These are phyloP conservation scores for Ophiostoma ips DNA, from an alignment of 2,329 filamentous ascomycete genomes.

Conservation along the genomic window DNA sequence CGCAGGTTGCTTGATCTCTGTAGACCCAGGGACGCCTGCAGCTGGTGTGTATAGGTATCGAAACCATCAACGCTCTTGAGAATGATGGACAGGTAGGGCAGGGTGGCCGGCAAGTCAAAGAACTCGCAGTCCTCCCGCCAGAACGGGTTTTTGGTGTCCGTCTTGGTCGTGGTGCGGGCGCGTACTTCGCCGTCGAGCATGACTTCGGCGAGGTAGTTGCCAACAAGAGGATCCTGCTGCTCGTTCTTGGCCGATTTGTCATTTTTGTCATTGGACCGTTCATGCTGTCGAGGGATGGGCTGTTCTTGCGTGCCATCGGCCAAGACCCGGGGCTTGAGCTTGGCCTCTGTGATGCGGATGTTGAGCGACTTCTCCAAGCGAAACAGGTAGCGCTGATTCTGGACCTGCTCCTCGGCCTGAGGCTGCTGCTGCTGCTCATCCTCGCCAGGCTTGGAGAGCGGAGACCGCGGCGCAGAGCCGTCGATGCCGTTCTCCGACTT, in stretches of 20 bases:
- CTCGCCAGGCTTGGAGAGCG: neutral
- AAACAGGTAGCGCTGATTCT: slow-evolving; percentile 32
- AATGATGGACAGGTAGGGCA: slow-evolving; percentile 56
- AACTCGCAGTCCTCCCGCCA: slow-evolving; percentile 77
- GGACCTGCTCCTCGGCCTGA: neutral
- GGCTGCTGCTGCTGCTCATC: neutral
- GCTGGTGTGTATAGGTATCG: slow-evolving; percentile 31
- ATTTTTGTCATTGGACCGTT: too few species aligned
- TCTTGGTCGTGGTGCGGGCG: slow-evolving; percentile 59
- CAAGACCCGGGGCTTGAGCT: slow-evolving; percentile 31
- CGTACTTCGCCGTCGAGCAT: slow-evolving; percentile 68
- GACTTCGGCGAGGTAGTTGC: slow-evolving; percentile 68
- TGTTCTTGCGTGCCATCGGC: slow-evolving; percentile 12
- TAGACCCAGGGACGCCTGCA: slow-evolving; percentile 29
- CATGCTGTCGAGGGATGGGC: slow-evolving; percentile 16
- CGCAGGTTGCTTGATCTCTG: slow-evolving; percentile 29
- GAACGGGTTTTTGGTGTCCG: slow-evolving; percentile 58
- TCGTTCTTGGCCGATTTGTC: slow-evolving; percentile 1
- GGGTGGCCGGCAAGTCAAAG: slow-evolving; percentile 52
- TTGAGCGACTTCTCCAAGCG: slow-evolving; percentile 47
- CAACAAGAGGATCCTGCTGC: slow-evolving; percentile 25
- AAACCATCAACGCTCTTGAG: slow-evolving; percentile 50
- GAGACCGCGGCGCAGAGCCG: neutral
- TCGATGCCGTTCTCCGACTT: slow-evolving; percentile 21
- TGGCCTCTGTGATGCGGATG: slow-evolving; percentile 47